These are phyloP conservation scores for Saksenaea vasiformis DNA, from an alignment of 371 early-diverging fungal genomes.

Conservation along the genomic window DNA sequence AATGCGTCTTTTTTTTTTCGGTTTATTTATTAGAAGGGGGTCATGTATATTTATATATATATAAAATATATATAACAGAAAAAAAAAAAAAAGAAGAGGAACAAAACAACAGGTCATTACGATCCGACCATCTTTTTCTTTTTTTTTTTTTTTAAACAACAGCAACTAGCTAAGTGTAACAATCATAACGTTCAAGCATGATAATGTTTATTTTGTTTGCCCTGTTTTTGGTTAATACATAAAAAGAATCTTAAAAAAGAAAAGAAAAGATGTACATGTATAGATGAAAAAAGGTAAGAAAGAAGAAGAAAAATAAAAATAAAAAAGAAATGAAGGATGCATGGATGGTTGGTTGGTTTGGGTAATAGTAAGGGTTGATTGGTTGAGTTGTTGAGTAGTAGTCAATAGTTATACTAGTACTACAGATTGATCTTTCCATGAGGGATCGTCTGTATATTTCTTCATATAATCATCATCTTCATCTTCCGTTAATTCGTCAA, in stretches of 20 bases:
- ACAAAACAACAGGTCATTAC: not conserved
- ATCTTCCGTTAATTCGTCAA: conserved; percentile 25
- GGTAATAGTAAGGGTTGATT: too few relatives aligned
- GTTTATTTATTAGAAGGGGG: conserved; percentile 1
- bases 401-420: not conserved
- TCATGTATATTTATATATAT: not conserved
- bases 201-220: not conserved
- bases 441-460: conserved; percentile 3
- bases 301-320: not conserved
- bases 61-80: not conserved
- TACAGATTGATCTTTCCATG: conserved; percentile 4
- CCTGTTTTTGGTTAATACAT: not conserved
- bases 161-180: conserved; percentile 3
- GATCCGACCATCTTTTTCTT: not conserved
- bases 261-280: not conserved
- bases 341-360: not conserved
- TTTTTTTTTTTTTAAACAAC: conserved; percentile 2
- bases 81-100: not conserved
- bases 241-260: not conserved
- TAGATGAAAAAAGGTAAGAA: not conserved
- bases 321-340: not conserved
- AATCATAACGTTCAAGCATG: not conserved
- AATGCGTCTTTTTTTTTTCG: not conserved
- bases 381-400: too few relatives aligned
- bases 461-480: conserved; percentile 4